Evolutionary conservation across 768 basidiomycete species (phyloP).

Genomic region (Candolleomyces efflorescens): DNA sequence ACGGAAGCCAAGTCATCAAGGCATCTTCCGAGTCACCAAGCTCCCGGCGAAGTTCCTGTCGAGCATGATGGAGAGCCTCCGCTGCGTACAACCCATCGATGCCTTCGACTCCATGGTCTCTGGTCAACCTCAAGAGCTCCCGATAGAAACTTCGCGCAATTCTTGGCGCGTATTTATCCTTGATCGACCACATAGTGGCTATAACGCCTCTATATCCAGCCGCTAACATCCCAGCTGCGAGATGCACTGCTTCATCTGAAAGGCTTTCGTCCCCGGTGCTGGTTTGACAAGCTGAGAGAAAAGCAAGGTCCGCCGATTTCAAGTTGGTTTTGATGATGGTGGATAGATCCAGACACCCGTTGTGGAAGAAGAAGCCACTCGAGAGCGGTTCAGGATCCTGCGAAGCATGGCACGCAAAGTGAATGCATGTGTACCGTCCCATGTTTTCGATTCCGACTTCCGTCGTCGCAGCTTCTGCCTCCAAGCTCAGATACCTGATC

Average conservation of each 20-base stretch:
- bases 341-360: slow-evolving; percentile 14
- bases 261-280: slow-evolving; percentile 23
- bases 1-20: slow-evolving; percentile 15
- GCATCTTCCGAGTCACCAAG: slow-evolving; percentile 5
- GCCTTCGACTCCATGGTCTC: background rate
- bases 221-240: slow-evolving; percentile 36
- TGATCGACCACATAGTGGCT: slow-evolving; percentile 38
- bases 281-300: slow-evolving; percentile 39
- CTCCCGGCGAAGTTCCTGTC: slow-evolving; percentile 9
- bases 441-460: slow-evolving; percentile 10
- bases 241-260: slow-evolving; percentile 32
- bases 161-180: slow-evolving; percentile 24
- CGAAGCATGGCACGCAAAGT: slow-evolving; percentile 30
- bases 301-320: slow-evolving; percentile 23
- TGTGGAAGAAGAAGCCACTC: slow-evolving; percentile 18
- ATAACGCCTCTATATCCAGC: slow-evolving; percentile 26
- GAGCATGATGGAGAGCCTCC: slow-evolving; percentile 15
- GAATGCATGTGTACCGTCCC: slow-evolving; percentile 14
- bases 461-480: slow-evolving; percentile 12
- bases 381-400: slow-evolving; percentile 24
- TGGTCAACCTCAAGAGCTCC: slow-evolving; percentile 6
- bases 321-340: slow-evolving; percentile 10
- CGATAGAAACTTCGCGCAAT: slow-evolving; percentile 25
- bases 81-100: slow-evolving; percentile 11
- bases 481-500: slow-evolving; percentile 17